These are phyloP conservation scores for Cruciata laevipes DNA, from an alignment of 257 asterid genomes.

Conservation along the genomic window DNA sequence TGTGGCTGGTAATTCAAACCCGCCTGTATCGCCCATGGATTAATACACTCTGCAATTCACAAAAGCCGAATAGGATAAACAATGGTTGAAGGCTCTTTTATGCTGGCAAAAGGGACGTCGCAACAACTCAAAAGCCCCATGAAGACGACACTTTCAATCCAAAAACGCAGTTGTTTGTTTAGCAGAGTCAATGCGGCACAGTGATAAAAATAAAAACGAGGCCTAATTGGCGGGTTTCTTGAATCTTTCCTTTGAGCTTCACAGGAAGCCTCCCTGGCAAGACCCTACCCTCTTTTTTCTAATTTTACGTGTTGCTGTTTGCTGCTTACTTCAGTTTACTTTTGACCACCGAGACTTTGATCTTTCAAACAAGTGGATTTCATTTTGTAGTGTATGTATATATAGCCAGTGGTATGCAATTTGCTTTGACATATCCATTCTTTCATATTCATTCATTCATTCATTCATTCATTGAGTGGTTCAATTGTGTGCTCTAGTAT, in stretches of 20 bases:
- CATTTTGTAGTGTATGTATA: background rate
- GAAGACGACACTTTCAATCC: background rate
- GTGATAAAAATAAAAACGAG: slow-evolving; percentile 10
- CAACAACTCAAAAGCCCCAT: background rate
- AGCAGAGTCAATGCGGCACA: background rate
- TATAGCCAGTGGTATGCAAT: slow-evolving; percentile 5
- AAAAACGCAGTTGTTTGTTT: background rate
- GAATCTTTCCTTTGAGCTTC: slow-evolving; percentile 26
- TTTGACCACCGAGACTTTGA: slow-evolving; percentile 8
- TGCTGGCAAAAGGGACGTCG: background rate
- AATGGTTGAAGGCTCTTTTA: background rate
- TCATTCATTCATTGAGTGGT: background rate
- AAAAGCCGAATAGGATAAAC: background rate
- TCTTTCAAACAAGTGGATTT: slow-evolving; percentile 15
- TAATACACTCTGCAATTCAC: background rate
- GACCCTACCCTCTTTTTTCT: background rate
- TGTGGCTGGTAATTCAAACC: too few relatives aligned
- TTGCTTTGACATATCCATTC: background rate
- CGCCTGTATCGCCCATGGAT: background rate
- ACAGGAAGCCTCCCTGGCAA: slow-evolving; percentile 18
- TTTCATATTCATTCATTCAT: background rate
- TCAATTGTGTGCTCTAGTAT: background rate
- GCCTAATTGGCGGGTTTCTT: slow-evolving; percentile 19
- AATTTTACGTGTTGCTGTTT: slow-evolving; percentile 14
- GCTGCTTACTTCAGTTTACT: slow-evolving; percentile 1